These are phyloP conservation scores for Flaveria sonorensis DNA, from an alignment of 129 eudicot species.

Conservation along the genomic window DNA sequence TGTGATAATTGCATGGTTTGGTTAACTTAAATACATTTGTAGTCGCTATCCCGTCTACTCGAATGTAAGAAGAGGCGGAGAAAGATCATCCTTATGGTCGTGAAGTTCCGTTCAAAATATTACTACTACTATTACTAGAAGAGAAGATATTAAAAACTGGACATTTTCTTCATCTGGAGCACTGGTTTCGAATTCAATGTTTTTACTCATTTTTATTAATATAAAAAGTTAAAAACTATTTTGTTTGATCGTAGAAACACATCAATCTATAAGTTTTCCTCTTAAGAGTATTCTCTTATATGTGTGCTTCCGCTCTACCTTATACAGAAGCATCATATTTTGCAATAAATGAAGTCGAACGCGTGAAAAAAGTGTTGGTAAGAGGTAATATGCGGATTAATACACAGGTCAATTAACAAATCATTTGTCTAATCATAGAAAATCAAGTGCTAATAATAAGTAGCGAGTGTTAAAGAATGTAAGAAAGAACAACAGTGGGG, in stretches of 20 bases:
- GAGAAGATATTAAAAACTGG: no score
- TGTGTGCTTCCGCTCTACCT: no score
- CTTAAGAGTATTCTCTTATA: neutral
- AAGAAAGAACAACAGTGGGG: constrained; percentile 31
- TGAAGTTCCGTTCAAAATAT: no score
- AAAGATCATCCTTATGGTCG: no score
- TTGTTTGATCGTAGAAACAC: no score
- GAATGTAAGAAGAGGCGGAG: neutral
- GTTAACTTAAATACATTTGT: neutral
- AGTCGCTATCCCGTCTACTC: neutral
- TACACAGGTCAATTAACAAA: neutral
- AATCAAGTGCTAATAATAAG: constrained; percentile 18
- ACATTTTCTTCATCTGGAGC: no score
- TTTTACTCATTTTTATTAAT: no score
- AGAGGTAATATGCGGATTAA: neutral
- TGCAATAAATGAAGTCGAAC: neutral
- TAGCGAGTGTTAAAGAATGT: constrained; percentile 19
- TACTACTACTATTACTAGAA: no score
- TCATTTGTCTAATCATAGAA: neutral
- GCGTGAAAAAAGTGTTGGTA: neutral
- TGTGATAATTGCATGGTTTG: constrained; percentile 15
- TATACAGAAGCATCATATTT: neutral
- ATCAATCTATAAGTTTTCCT: neutral
- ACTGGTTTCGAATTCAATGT: no score
- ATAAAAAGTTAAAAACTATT: no score